Percentiles rank a stretch among this genome's conserved stretches.
Conservation (phyloP, 306 rosid species). For the Coriaria nepalensis region DNA sequence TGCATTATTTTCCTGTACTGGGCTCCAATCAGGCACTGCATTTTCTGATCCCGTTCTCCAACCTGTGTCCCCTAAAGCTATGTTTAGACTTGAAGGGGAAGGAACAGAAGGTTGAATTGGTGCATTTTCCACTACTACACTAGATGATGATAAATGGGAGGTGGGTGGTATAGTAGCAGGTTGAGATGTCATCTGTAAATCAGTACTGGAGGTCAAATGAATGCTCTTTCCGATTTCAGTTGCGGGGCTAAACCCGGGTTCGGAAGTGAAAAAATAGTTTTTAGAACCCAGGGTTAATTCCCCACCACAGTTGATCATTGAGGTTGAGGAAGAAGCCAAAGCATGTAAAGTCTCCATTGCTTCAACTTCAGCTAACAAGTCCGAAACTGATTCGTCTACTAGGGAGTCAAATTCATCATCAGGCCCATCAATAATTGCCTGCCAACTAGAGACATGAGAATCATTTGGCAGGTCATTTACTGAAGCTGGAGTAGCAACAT, state of each 20-base stretch:
- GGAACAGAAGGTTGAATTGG: conserved; percentile 33
- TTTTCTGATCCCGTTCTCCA: conserved; percentile 56
- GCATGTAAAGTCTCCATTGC: conserved; percentile 87
- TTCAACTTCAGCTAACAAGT: conserved; percentile 94
- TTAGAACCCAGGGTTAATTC: conserved; percentile 54
- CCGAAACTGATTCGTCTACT: conserved; percentile 78
- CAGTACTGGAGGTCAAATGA: conserved; percentile 64
- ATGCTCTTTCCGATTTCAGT: conserved; percentile 70
- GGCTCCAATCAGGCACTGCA: conserved; percentile 34
- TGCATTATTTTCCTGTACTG: conserved; percentile 30
- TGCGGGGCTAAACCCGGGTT: conserved; percentile 54
- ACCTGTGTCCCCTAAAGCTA: conserved; percentile 26
- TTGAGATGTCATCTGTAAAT: conserved; percentile 42
- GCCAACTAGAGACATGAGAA: conserved; percentile 51
- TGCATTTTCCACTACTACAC: conserved; percentile 37
- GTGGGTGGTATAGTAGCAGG: conserved; percentile 29
- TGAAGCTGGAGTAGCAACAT: conserved; percentile 28
- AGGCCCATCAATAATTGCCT: conserved; percentile 46
- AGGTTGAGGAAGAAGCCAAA: conserved; percentile 68
- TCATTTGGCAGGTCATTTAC: conserved; percentile 30
- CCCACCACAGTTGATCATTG: conserved; percentile 51
- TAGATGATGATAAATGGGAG: conserved; percentile 32
- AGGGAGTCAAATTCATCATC: conserved; percentile 63
- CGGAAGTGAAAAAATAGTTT: conserved; percentile 51
- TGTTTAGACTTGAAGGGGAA: conserved; percentile 33